These are phyloP conservation scores for Neoboletus magnificus DNA, from an alignment of 768 basidiomycete genomes.

Conservation along the genomic window DNA sequence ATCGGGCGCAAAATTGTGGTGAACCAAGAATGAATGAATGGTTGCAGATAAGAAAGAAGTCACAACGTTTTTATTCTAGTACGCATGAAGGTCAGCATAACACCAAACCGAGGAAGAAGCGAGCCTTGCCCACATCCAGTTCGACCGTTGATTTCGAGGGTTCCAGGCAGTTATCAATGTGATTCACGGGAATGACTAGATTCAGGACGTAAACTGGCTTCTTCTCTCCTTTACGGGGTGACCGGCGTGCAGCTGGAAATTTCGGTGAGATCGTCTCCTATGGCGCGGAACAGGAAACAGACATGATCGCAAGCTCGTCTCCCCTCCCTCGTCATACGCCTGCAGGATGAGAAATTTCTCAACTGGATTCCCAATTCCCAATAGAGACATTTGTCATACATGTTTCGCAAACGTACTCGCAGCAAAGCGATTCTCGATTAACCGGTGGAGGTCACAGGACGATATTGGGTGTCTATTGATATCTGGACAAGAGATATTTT, in stretches of 20 bases:
- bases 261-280: constrained; percentile 10
- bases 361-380: neutral
- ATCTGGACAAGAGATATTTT: constrained; percentile 42
- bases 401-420: constrained; percentile 72
- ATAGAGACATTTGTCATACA: constrained; percentile 37
- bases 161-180: constrained; percentile 77
- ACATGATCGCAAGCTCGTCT: constrained; percentile 33
- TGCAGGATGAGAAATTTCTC: constrained; percentile 26
- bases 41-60: constrained; percentile 53
- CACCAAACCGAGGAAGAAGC: constrained; percentile 8
- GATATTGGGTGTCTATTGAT: constrained; percentile 75
- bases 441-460: constrained; percentile 61
- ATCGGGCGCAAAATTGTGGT: constrained; percentile 53
- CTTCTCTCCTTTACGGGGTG: constrained; percentile 76
- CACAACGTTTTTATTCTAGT: constrained; percentile 59
- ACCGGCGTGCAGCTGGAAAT: constrained; percentile 53
- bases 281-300: constrained; percentile 9
- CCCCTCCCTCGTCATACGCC: constrained; percentile 68
- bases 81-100: constrained; percentile 6
- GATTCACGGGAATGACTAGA: constrained; percentile 57
- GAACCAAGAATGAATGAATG: constrained; percentile 59
- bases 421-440: constrained; percentile 63
- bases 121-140: constrained; percentile 51
- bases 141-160: constrained; percentile 71
- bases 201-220: constrained; percentile 83